phyloP scores from a whole-genome alignment of 106 monocot genomes.

The Platanthera zijinensis region DNA sequence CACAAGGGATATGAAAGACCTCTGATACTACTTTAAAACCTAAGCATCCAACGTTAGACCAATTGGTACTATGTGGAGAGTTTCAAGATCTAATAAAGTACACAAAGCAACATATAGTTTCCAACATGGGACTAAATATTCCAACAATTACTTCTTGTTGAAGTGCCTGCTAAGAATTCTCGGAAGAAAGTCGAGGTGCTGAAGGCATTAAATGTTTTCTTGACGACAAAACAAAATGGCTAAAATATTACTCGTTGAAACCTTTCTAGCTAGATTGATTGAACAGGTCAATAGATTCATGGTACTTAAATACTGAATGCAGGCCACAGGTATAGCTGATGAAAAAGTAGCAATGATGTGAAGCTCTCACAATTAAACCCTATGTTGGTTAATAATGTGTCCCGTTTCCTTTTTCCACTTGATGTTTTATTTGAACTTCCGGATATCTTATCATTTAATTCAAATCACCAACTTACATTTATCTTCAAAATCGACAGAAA shows the following conservation, averaged over 20 bases:
- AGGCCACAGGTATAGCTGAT: neutral
- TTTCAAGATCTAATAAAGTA: too few relatives aligned
- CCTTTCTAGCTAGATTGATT: neutral
- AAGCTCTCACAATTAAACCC: neutral
- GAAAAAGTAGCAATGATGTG: neutral
- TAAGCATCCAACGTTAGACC: too few relatives aligned
- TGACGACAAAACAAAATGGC: neutral
- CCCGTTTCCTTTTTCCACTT: neutral
- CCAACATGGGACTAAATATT: too few relatives aligned
- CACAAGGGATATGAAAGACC: too few relatives aligned
- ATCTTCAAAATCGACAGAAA: neutral
- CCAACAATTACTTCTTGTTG: neutral
- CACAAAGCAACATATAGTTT: too few relatives aligned
- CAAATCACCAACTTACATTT: neutral
- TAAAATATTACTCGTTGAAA: neutral
- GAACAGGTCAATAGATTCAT: neutral
- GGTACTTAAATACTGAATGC: neutral
- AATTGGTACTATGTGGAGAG: too few relatives aligned
- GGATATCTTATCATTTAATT: neutral
- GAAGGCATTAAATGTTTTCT: neutral
- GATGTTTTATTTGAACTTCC: slow-evolving; percentile 6
- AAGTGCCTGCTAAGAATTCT: neutral
- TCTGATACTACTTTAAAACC: too few relatives aligned
- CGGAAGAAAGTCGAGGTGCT: neutral
- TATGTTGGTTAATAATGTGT: neutral